Base-by-base conservation (phyloP, 441 rosid genomes). In the Syzygium malaccense region DNA sequence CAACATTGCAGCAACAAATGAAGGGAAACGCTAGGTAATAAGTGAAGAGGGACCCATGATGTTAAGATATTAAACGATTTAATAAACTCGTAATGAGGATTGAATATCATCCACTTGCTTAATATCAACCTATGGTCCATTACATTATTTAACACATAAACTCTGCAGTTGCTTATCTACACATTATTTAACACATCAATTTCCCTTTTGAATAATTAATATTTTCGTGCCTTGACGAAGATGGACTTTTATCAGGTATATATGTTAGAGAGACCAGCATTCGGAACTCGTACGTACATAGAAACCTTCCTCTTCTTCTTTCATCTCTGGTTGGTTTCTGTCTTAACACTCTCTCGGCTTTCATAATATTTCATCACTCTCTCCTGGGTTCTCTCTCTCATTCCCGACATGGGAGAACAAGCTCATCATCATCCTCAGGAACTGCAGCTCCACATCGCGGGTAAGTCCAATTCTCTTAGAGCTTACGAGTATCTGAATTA, bases 391-490 rank as follows among this genome's bases (percentile, higher is more conserved):
- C 79, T 68, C 79, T 68, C 86, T 45, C 87, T 18, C 83, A 3
- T 20, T 41, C 62, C 45, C 12, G n/a, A 20, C 83, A 92, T 91
- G 95, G 91, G 41, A 88, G 91, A 88, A 86, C 5, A 3, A 75
- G 51, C 51, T 75, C 10, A 37, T 75, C 80, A 71, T 71, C n/a
- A 41, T 41, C 79, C 90, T 90, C 86, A 66, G 90, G 89, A 88
- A 66, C 23, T 87, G 58, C 88, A 91, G 53, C 87, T 88, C 32
- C 87, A 87, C 14, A 58, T 90, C 71, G 41, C 41, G 2, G 88
- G 94, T 93, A 87, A 89, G 85, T 55, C 28, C 7, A 25, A 33
- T 30, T n/a, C 86, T 64, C 18, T 3, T 12, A 41, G 51, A 37
- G 17, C 25, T 0, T 23, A 23, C n/a, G 51, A 12, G 25, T 41